Evolutionary conservation across 495 filamentous ascomycete genomes (phyloP).

Genomic region (Hypoxylon intermedium): DNA sequence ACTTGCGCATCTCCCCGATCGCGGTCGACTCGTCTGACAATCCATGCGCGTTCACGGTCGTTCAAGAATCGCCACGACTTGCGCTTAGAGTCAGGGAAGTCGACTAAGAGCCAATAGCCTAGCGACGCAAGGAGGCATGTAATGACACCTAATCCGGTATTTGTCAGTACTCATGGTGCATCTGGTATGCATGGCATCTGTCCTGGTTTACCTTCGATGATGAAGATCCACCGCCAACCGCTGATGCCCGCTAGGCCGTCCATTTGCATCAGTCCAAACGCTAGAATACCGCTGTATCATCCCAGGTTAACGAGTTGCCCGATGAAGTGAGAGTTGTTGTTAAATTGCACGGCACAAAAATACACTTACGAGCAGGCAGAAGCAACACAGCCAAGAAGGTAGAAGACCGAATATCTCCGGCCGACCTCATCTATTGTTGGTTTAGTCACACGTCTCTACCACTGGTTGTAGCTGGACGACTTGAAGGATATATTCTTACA

Average conservation of each 20-base stretch:
- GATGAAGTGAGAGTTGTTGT: slow-evolving; percentile 31
- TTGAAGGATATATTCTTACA: slow-evolving; percentile 38
- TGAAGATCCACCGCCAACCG: slow-evolving; percentile 70
- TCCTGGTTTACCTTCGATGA: slow-evolving; percentile 56
- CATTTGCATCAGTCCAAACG: slow-evolving; percentile 66
- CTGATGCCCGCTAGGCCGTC: slow-evolving; percentile 52
- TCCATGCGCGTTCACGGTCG: slow-evolving; percentile 56
- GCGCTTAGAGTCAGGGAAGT: slow-evolving; percentile 63
- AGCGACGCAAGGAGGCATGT: slow-evolving; percentile 52
- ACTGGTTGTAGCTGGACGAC: too few species aligned
- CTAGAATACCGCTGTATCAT: slow-evolving; percentile 65
- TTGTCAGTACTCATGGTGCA: neutral
- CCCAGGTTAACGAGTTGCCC: slow-evolving; percentile 60
- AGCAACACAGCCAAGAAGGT: slow-evolving; percentile 66
- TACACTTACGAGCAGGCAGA: slow-evolving; percentile 60
- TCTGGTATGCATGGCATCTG: neutral
- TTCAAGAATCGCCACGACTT: slow-evolving; percentile 62
- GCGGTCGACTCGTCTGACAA: slow-evolving; percentile 60
- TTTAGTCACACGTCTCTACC: neutral
- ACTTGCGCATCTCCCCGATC: slow-evolving; percentile 61
- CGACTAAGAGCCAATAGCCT: slow-evolving; percentile 62
- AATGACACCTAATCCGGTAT: slow-evolving; percentile 35
- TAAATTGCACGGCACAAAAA: neutral
- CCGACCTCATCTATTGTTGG: slow-evolving; percentile 57
- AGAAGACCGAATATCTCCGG: slow-evolving; percentile 66